Conservation (phyloP, 257 asterid species). For the Hygrophila difformis region DNA sequence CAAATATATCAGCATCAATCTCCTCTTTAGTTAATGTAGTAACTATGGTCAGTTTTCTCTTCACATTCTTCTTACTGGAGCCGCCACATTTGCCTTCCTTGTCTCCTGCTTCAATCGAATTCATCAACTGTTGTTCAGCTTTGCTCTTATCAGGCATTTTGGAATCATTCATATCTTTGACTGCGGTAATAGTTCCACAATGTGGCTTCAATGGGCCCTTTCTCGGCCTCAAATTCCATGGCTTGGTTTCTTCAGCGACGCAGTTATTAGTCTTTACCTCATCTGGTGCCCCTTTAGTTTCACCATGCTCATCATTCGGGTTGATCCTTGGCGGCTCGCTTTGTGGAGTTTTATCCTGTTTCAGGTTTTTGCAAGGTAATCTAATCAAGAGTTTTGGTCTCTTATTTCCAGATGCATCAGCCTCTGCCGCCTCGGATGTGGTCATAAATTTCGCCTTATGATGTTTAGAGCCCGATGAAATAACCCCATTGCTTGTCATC, state of each 20-base stretch:
- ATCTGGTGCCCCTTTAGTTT: conserved; percentile 19
- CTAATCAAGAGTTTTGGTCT: conserved; percentile 36
- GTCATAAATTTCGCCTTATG: conserved; percentile 16
- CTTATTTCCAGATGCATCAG: conserved; percentile 17
- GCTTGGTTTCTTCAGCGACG: conserved; percentile 37
- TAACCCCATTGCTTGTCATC: conserved; percentile 7
- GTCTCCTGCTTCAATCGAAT: conserved; percentile 25
- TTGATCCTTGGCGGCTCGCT: conserved; percentile 19
- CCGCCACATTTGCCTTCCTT: conserved; percentile 22
- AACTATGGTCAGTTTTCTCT: conserved; percentile 33
- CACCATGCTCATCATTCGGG: conserved; percentile 13
- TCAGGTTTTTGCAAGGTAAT: conserved; percentile 26
- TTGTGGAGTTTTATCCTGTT: conserved; percentile 16
- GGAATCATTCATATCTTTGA: background rate
- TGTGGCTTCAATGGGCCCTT: conserved; percentile 26
- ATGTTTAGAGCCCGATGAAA: conserved; percentile 9
- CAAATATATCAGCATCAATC: conserved; percentile 62
- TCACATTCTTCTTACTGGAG: conserved; percentile 33
- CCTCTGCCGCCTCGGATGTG: conserved; percentile 21
- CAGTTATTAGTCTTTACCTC: conserved; percentile 19
- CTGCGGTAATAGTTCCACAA: conserved; percentile 7
- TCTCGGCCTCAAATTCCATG: conserved; percentile 57
- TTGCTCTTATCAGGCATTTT: conserved; percentile 23
- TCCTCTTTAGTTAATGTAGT: conserved; percentile 44
- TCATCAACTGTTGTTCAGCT: conserved; percentile 28